Evolutionary conservation across 225 moss, liverwort and hornwort genomes (phyloP).

Genomic region (Marchantia paleacea): DNA sequence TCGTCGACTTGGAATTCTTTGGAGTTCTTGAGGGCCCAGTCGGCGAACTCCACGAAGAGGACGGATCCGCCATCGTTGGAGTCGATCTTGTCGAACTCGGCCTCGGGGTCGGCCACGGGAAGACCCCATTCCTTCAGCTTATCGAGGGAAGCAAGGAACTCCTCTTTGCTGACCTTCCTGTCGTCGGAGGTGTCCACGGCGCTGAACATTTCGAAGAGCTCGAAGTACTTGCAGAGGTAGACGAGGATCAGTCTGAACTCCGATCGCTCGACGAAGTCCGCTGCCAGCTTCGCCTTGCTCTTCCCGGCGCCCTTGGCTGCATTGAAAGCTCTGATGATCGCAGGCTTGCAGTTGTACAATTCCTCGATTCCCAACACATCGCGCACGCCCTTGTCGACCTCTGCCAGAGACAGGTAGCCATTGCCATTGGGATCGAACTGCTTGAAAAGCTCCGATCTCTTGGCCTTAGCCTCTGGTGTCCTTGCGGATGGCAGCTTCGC

Average conservation of each 20-base stretch:
- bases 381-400: slow-evolving; percentile 33
- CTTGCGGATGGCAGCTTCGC: slow-evolving; percentile 30
- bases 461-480: slow-evolving; percentile 34
- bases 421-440: slow-evolving; percentile 35
- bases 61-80: slow-evolving; percentile 29
- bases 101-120: slow-evolving; percentile 22
- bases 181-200: slow-evolving; percentile 23
- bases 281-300: slow-evolving; percentile 27
- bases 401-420: slow-evolving; percentile 35
- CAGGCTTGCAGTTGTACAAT: slow-evolving; percentile 27
- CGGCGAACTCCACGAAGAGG: slow-evolving; percentile 35
- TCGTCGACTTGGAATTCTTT: slow-evolving; percentile 25
- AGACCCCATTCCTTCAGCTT: slow-evolving; percentile 34
- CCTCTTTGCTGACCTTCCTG: slow-evolving; percentile 17
- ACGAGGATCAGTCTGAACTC: slow-evolving; percentile 35
- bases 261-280: slow-evolving; percentile 30
- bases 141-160: slow-evolving; percentile 16
- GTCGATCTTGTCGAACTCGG: slow-evolving; percentile 25
- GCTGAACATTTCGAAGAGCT: slow-evolving; percentile 33
- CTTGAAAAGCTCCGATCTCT: slow-evolving; percentile 26
- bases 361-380: slow-evolving; percentile 34
- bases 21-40: slow-evolving; percentile 33
- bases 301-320: slow-evolving; percentile 32
- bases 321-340: slow-evolving; percentile 31
- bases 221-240: slow-evolving; percentile 35